Percentiles rank a stretch among this genome's conserved stretches.
Conservation (phyloP, 257 asterid species). For the Solanum pennellii region DNA sequence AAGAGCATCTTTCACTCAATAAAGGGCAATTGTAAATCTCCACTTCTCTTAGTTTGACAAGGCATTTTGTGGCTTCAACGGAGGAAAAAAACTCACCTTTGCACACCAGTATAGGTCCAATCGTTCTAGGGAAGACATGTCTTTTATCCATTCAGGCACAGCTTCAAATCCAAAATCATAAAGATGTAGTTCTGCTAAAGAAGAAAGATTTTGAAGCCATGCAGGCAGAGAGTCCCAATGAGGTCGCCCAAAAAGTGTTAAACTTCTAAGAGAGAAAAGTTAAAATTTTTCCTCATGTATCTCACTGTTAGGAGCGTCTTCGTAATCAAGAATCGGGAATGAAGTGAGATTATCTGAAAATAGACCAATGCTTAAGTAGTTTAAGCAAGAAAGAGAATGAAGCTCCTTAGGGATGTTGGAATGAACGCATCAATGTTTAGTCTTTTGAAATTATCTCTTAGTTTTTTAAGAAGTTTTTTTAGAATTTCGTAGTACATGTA, state of each 20-base stretch:
- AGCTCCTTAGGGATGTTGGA: neutral
- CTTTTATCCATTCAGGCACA: neutral
- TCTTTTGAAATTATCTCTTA: no score
- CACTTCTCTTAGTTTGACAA: neutral
- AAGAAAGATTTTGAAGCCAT: neutral
- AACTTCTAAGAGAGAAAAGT: neutral
- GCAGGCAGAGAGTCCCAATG: neutral
- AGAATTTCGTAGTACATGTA: no score
- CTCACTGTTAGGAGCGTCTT: neutral
- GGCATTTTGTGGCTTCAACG: conserved; percentile 1
- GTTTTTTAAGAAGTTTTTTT: no score
- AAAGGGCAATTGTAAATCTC: neutral
- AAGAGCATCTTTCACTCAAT: neutral
- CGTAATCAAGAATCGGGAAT: neutral
- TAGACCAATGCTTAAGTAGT: neutral
- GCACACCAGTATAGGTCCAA: neutral
- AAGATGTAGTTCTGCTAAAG: neutral
- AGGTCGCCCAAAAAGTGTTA: neutral
- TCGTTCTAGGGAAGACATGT: neutral
- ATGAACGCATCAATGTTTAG: no score
- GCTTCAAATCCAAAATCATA: neutral
- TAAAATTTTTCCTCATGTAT: neutral
- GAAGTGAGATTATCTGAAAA: neutral
- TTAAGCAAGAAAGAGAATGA: neutral
- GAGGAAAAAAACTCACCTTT: neutral